A percentile compares a stretch with the other conserved stretches of the same genome.
phyloP scores from a whole-genome alignment of 2,329 filamentous ascomycete species.

The Phialophora expanda region DNA sequence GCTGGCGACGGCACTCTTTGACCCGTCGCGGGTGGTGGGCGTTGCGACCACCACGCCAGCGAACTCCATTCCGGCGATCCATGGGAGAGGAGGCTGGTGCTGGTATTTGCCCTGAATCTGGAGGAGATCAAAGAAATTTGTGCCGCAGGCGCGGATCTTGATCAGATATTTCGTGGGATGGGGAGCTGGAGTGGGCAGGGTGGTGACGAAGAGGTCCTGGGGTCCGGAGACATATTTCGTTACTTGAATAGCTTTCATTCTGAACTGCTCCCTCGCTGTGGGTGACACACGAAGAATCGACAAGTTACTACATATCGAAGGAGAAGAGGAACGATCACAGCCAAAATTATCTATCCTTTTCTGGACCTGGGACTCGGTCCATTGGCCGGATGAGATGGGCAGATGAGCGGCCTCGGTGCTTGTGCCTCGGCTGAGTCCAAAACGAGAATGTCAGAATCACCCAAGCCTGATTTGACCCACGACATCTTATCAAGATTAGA shows the following conservation, averaged over 20 bases:
- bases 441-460: background rate
- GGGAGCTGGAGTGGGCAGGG: slow-evolving; percentile 75
- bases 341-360: background rate
- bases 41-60: slow-evolving; percentile 74
- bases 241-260: slow-evolving; percentile 40
- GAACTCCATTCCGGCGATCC: slow-evolving; percentile 87
- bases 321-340: background rate
- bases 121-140: slow-evolving; percentile 97
- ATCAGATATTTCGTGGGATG: slow-evolving; percentile 80
- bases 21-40: slow-evolving; percentile 52
- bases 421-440: slow-evolving; percentile 6
- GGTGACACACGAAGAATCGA: background rate
- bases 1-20: slow-evolving; percentile 40
- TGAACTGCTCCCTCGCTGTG: background rate
- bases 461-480: background rate
- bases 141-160: slow-evolving; percentile 81
- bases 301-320: background rate
- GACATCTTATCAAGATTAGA: slow-evolving; percentile 12
- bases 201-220: slow-evolving; percentile 74
- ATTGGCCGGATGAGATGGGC: background rate
- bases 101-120: slow-evolving; percentile 97
- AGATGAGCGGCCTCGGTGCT: background rate
- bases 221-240: slow-evolving; percentile 64
- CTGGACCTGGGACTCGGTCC: slow-evolving; percentile 18
- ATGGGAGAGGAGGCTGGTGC: slow-evolving; percentile 84